Evolutionary conservation across 805 yeast genomes (phyloP).

Genomic region (Ogataea pilisensis): DNA sequence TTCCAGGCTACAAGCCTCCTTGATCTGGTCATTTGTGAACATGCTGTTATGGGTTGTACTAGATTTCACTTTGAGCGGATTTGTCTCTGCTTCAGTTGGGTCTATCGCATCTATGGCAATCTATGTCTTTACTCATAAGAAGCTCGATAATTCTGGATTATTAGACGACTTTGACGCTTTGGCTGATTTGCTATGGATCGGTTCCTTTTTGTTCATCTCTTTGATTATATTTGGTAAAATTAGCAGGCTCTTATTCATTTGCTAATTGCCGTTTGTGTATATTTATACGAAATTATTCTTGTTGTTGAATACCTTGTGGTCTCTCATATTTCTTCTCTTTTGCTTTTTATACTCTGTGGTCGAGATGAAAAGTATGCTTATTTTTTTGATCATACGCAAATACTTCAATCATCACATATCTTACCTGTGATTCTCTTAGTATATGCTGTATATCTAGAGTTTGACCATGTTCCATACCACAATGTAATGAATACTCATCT

Average conservation of each 20-base stretch:
- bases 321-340: no score
- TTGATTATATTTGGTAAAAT: conserved; percentile 64
- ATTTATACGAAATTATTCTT: no score
- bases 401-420: no score
- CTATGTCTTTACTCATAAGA: conserved; percentile 7
- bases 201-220: conserved; percentile 64
- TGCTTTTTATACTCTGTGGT: no score
- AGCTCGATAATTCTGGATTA: neutral
- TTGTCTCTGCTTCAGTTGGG: conserved; percentile 17
- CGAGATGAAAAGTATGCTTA: no score
- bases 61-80: conserved; percentile 23
- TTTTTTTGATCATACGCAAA: no score
- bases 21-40: conserved; percentile 59
- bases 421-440: no score
- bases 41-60: conserved; percentile 57
- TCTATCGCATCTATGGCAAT: conserved; percentile 16
- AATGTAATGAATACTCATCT: no score
- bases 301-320: no score
- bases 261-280: no score
- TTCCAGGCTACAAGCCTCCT: conserved; percentile 58
- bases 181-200: conserved; percentile 51
- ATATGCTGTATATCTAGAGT: no score
- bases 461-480: no score
- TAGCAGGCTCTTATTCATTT: conserved; percentile 41
- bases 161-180: conserved; percentile 12